Evolutionary conservation across 805 yeast genomes (phyloP).

Genomic region (Starmerella floricola): DNA sequence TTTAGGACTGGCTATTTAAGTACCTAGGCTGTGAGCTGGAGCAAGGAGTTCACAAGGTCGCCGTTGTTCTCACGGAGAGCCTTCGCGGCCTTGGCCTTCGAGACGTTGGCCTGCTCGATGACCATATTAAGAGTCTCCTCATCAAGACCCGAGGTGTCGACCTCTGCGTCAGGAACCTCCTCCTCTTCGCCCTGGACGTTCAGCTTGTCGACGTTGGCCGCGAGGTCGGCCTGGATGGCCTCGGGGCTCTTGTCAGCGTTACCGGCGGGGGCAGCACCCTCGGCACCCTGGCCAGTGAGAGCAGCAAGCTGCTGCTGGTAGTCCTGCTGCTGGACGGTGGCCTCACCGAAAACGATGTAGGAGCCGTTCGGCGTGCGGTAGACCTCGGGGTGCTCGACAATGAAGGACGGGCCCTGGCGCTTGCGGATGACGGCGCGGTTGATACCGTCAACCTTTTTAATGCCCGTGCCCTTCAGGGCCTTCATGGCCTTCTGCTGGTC

Average conservation of each 20-base stretch:
- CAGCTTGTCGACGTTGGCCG: constrained; percentile 26
- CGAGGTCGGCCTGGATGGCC: constrained; percentile 26
- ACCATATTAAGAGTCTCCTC: constrained; percentile 74
- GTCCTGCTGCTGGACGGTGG: constrained; percentile 72
- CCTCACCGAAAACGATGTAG: constrained; percentile 95
- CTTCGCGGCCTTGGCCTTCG: constrained; percentile 81
- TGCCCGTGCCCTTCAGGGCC: constrained; percentile 71
- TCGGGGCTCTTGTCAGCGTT: constrained; percentile 29
- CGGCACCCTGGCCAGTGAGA: constrained; percentile 32
- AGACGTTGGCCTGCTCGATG: constrained; percentile 79
- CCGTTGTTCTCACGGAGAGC: constrained; percentile 81
- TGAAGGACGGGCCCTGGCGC: constrained; percentile 81
- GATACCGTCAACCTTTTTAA: constrained; percentile 84
- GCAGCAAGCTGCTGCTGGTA: constrained; percentile 63
- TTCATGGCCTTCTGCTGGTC: constrained; percentile 95
- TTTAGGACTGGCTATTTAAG: not conserved
- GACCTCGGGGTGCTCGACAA: constrained; percentile 89
- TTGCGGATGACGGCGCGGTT: constrained; percentile 91
- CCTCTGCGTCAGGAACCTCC: constrained; percentile 57
- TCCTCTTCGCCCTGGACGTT: constrained; percentile 30
- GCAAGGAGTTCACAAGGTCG: constrained; percentile 92
- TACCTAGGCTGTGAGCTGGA: constrained; percentile 37
- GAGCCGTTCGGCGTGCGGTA: constrained; percentile 88
- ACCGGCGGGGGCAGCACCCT: constrained; percentile 32
- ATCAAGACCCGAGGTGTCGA: constrained; percentile 76